Evolutionary conservation across 129 eudicot species (phyloP).

Genomic region (Helianthus tuberosus): DNA sequence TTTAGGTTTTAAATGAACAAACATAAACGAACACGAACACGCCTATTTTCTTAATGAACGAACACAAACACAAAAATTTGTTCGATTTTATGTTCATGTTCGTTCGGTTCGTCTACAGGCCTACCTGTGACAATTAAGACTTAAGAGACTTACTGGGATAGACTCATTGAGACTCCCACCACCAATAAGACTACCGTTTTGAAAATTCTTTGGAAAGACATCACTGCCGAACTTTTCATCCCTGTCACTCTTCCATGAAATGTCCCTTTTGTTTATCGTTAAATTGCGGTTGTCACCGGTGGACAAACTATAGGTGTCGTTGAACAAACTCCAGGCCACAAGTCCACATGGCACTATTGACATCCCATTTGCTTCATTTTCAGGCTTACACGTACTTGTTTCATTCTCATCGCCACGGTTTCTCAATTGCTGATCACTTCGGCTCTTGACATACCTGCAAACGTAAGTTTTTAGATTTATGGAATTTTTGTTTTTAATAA

Average conservation of each 20-base stretch:
- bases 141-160: constrained; percentile 63
- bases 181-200: constrained; percentile 62
- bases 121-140: not conserved
- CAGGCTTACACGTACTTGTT: constrained; percentile 70
- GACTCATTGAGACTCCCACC: constrained; percentile 60
- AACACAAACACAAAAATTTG: too few relatives aligned
- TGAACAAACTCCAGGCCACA: constrained; percentile 97
- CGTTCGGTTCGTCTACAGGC: too few relatives aligned
- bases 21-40: too few relatives aligned
- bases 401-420: constrained; percentile 45
- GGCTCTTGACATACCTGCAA: constrained; percentile 90
- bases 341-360: constrained; percentile 99
- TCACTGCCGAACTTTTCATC: constrained; percentile 82
- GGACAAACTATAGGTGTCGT: constrained; percentile 82
- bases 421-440: constrained; percentile 85
- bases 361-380: constrained; percentile 49
- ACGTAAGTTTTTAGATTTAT: constrained; percentile 2
- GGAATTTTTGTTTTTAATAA: not conserved
- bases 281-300: constrained; percentile 36
- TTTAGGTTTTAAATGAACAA: too few relatives aligned
- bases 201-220: constrained; percentile 84
- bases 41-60: too few relatives aligned
- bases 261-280: constrained; percentile 63
- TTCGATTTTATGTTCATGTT: too few relatives aligned
- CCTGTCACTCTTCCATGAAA: constrained; percentile 98